These are phyloP conservation scores for Rosellinia necatrix DNA, from an alignment of 2,329 filamentous ascomycete genomes.

Conservation along the genomic window DNA sequence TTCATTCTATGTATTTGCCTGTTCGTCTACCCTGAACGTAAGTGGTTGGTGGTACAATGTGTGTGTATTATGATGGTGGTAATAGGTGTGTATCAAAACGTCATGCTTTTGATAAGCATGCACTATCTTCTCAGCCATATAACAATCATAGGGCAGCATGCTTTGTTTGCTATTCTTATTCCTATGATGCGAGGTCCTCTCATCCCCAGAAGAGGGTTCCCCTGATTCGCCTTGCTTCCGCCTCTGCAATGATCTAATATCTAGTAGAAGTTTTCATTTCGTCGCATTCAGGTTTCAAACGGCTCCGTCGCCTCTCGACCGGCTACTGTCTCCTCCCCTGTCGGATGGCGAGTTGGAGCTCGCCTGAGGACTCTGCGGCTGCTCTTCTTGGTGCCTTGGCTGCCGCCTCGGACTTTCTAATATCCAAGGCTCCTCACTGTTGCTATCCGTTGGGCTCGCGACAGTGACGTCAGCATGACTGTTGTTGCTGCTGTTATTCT, in stretches of 20 bases:
- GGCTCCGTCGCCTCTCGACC: conserved; percentile 35
- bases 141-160: too few species aligned
- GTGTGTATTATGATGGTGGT: too few species aligned
- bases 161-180: background rate
- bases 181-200: background rate
- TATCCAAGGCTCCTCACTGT: conserved; percentile 29
- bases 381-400: conserved; percentile 17
- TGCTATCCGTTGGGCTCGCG: conserved; percentile 29
- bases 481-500: conserved; percentile 12
- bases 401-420: conserved; percentile 12
- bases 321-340: background rate
- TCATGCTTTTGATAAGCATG: too few species aligned
- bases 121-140: too few species aligned
- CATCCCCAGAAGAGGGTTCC: background rate
- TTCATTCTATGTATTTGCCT: too few species aligned
- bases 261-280: background rate
- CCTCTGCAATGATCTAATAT: background rate
- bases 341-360: conserved; percentile 5
- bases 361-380: conserved; percentile 15
- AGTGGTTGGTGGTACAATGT: too few species aligned
- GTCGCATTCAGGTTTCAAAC: conserved; percentile 29
- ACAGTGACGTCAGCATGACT: conserved; percentile 29
- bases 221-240: background rate
- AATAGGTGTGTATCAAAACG: too few species aligned
- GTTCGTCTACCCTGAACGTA: too few species aligned